These are phyloP conservation scores for Drosera spatulata DNA, from an alignment of 179 eudicot genomes.

Conservation along the genomic window DNA sequence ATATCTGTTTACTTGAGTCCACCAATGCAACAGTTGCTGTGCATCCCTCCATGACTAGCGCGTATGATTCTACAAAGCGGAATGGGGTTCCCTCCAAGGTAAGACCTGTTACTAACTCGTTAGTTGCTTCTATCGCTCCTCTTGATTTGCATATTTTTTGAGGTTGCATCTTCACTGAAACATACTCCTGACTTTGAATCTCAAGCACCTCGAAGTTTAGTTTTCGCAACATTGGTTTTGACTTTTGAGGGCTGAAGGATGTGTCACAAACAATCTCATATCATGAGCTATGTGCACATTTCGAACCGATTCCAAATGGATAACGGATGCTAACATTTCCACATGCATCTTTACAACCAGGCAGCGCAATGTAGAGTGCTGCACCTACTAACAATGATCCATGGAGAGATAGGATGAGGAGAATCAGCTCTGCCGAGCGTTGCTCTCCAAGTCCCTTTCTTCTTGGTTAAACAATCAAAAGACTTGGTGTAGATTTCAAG, in stretches of 20 bases:
- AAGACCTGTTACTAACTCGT: not conserved
- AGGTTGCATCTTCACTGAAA: conserved; percentile 5
- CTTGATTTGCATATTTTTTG: conserved; percentile 2
- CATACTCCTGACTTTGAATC: not conserved
- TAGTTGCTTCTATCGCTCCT: not conserved
- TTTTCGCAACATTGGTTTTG: conserved; percentile 6
- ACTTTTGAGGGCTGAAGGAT: not conserved
- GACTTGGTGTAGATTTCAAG: no score
- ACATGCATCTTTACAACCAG: conserved; percentile 15
- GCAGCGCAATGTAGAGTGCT: conserved; percentile 1
- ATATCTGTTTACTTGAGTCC: not conserved
- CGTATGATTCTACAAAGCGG: not conserved
- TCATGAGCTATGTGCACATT: conserved; percentile 2
- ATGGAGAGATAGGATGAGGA: no score
- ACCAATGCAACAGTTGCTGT: conserved; percentile 4
- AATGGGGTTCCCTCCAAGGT: conserved; percentile 13
- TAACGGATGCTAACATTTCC: conserved; percentile 20
- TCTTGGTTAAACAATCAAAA: no score
- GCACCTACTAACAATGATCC: no score
- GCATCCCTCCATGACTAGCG: conserved; percentile 11
- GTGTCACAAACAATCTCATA: conserved; percentile 8
- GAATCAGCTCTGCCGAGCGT: no score
- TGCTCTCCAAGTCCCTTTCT: no score
- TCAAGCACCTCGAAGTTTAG: conserved; percentile 3
- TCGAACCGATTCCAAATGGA: conserved; percentile 20